phyloP scores from a whole-genome alignment of 495 filamentous ascomycete genomes.

The Peziza echinospora region DNA sequence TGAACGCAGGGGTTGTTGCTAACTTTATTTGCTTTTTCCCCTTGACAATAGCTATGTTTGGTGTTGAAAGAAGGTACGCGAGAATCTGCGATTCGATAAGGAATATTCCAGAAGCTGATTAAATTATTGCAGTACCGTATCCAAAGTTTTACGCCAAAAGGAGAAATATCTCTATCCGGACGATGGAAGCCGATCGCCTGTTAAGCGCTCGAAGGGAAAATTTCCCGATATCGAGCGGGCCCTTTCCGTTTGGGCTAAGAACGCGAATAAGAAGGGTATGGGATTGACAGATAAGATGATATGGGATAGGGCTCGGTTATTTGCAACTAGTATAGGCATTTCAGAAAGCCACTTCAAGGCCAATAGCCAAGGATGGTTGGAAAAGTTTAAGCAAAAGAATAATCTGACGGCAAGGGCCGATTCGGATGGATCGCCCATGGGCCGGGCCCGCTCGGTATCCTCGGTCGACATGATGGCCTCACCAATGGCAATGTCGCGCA shows the following conservation, averaged over 20 bases:
- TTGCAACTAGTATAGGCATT: conserved; percentile 54
- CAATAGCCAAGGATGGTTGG: conserved; percentile 56
- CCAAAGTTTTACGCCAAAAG: conserved; percentile 88
- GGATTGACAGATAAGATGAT: conserved; percentile 64
- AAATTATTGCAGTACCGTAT: conserved; percentile 53
- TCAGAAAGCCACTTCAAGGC: conserved; percentile 58
- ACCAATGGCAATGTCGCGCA: conserved; percentile 1
- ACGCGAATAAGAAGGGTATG: conserved; percentile 55
- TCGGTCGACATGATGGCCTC: conserved; percentile 27
- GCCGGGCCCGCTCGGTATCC: conserved; percentile 15
- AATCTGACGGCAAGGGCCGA: conserved; percentile 28
- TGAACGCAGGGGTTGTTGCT: conserved; percentile 2
- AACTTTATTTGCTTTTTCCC: conserved; percentile 6
- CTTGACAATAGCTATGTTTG: conserved; percentile 54
- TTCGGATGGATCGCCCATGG: neutral
- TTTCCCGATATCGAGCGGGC: conserved; percentile 90
- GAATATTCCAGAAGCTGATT: neutral
- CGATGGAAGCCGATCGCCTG: conserved; percentile 67
- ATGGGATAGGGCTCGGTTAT: conserved; percentile 68
- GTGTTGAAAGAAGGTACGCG: conserved; percentile 85
- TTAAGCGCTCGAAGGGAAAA: conserved; percentile 75
- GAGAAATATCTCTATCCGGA: conserved; percentile 88
- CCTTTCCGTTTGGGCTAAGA: conserved; percentile 71
- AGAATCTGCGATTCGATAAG: neutral
- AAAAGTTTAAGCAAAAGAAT: conserved; percentile 93